These are phyloP conservation scores for Trichocomaceae sp. DNA, from an alignment of 2,329 filamentous ascomycete genomes.

Conservation along the genomic window DNA sequence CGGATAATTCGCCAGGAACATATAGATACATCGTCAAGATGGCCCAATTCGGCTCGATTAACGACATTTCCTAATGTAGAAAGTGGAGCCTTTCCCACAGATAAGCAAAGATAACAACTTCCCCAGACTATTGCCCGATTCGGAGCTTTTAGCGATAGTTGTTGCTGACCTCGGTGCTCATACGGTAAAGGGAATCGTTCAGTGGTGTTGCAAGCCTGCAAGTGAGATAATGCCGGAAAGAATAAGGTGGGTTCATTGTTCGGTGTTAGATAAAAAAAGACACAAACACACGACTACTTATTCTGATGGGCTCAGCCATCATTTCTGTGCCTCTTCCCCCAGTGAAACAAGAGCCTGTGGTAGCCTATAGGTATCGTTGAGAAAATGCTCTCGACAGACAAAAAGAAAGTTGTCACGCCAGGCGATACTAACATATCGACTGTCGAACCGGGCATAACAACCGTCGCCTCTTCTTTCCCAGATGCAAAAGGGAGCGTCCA, in stretches of 20 bases:
- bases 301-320: too few relatives aligned
- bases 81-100: not conserved
- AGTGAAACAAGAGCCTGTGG: too few relatives aligned
- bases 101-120: not conserved
- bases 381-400: not conserved
- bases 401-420: not conserved
- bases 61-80: not conserved
- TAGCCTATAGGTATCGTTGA: too few relatives aligned
- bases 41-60: not conserved
- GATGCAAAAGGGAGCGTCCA: not conserved
- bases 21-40: not conserved
- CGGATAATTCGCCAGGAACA: too few relatives aligned
- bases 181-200: too few relatives aligned
- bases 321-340: too few relatives aligned
- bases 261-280: too few relatives aligned
- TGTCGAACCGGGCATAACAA: not conserved
- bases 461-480: not conserved
- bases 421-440: not conserved
- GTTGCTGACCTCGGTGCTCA: too few relatives aligned
- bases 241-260: too few relatives aligned
- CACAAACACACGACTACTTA: too few relatives aligned
- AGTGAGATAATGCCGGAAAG: too few relatives aligned
- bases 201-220: too few relatives aligned
- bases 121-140: not conserved
- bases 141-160: not conserved